Conservation (phyloP, 805 yeast genomes). For the Ogataea parapolymorpha region DNA sequence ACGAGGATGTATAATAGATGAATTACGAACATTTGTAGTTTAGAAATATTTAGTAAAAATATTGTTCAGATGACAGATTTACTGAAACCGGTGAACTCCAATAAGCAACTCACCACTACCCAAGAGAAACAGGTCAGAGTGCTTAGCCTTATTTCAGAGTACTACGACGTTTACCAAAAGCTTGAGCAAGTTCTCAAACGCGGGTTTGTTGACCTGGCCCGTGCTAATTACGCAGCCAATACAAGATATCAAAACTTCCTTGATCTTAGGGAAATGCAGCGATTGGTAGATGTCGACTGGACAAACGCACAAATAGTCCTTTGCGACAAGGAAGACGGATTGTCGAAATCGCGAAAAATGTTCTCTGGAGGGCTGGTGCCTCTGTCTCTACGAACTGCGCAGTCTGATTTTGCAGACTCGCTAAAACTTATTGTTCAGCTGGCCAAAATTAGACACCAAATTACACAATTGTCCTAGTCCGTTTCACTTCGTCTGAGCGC, state of each 20-base stretch:
- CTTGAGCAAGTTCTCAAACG: constrained; percentile 22
- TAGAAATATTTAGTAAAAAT: background rate
- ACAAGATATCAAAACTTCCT: constrained; percentile 15
- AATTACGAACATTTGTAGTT: background rate
- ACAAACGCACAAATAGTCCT: background rate
- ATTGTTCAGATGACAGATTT: background rate
- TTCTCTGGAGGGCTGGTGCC: constrained; percentile 31
- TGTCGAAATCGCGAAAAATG: constrained; percentile 9
- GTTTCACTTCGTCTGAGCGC: constrained; percentile 36
- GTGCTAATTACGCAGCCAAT: constrained; percentile 40
- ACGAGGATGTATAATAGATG: constrained; percentile 9
- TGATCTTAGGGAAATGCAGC: constrained; percentile 20
- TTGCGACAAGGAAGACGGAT: background rate
- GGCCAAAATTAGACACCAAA: constrained; percentile 7
- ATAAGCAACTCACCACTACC: constrained; percentile 1
- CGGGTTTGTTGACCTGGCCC: constrained; percentile 39
- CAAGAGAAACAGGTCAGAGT: constrained; percentile 17
- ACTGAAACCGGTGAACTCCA: background rate
- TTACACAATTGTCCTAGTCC: constrained; percentile 13
- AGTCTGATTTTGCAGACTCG: constrained; percentile 11
- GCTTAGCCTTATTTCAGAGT: constrained; percentile 34
- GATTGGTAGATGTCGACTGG: constrained; percentile 10
- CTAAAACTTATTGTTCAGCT: constrained; percentile 14
- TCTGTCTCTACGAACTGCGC: constrained; percentile 17
- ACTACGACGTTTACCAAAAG: constrained; percentile 29